Conservation (phyloP, 176 grass and related monocot species). For the Secale cereale region DNA sequence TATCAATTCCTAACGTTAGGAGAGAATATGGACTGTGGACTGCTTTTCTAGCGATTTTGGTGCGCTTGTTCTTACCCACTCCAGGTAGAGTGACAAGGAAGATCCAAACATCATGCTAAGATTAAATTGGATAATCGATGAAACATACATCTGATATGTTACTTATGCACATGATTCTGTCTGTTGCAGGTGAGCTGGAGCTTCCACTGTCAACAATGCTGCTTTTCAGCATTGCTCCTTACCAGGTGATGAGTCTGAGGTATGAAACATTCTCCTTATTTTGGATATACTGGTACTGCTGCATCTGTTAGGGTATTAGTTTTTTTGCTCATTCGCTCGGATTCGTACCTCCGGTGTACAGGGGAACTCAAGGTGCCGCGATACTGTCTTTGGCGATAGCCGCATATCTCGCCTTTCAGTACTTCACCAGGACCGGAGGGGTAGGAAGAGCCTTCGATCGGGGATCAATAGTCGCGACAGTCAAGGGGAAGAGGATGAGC, state of each 20-base stretch:
- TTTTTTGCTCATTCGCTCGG: not conserved
- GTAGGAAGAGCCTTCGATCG: conserved; percentile 62
- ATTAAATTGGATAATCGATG: not conserved
- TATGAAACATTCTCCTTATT: conserved; percentile 7
- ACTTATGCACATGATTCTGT: not conserved
- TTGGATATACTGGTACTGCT: not conserved
- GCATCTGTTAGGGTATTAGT: not conserved
- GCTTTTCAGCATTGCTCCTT: conserved; percentile 66
- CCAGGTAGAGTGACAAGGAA: conserved; percentile 49
- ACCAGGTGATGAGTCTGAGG: conserved; percentile 68
- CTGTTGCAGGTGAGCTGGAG: conserved; percentile 61
- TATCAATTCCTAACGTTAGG: conserved; percentile 35
- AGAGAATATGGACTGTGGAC: conserved; percentile 85
- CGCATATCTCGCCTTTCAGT: conserved; percentile 71
- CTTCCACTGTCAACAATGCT: conserved; percentile 72
- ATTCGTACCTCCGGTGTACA: conserved; percentile 17
- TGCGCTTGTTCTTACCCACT: conserved; percentile 78
- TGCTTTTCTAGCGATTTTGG: conserved; percentile 74
- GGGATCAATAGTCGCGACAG: conserved; percentile 68
- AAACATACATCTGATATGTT: not conserved
- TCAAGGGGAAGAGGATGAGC: not conserved
- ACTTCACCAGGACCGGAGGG: conserved; percentile 56
- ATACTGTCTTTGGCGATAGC: conserved; percentile 68
- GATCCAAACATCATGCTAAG: not conserved
- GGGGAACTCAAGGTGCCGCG: conserved; percentile 67